Base-by-base conservation (phyloP, 768 basidiomycete species). In the Pulveroboletus frians region DNA sequence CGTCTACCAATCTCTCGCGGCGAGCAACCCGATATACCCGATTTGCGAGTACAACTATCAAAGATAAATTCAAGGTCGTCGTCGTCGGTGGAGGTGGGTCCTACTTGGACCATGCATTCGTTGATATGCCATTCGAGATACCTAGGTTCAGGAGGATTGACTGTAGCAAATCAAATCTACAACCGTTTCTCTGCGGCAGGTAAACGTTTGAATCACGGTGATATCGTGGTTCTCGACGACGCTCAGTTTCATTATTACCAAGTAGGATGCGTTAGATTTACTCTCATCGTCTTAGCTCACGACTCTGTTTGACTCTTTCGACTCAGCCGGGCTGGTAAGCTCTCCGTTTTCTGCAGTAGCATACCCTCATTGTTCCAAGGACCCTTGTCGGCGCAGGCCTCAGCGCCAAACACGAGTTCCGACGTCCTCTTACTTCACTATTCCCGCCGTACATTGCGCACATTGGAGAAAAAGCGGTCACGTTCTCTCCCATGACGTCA, bases 361-460 rank as follows among this genome's bases (percentile, higher is more conserved):
- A 39, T 11, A 5, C 8, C 5, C 40, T 51, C n/a, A 60, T 52
- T 18, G 39, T 40, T 40, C 39, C 50, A 41, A 91, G 90, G 92
- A 95, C 93, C 1, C 79, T 96, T 36, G 93, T 92, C 34, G 94
- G 92, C 13, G 74, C 91, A n/a, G 95, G 94, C 26, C 76, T 99
- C 45, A 74, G 77, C 43, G 60, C 75, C 36, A 94, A 95, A 68
- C 67, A 74, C 14, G 77, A 81, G 4, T 86, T 86, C 58, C 78
- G 81, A 45, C 77, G 79, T 34, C 79, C 80, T 9, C 74, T 96
- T 41, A 63, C 71, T 15, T 77, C 81, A 2, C 75, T 97, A 37
- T 80, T 99, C 47, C 89, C 94, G 1, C 62, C 71, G 13, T 78
- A 90, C 58, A 80, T 95, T 47, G 70, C 78, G 0, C 83, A 84